phyloP scores from a whole-genome alignment of 345 rosid genomes.

The Iberis pinnata region DNA sequence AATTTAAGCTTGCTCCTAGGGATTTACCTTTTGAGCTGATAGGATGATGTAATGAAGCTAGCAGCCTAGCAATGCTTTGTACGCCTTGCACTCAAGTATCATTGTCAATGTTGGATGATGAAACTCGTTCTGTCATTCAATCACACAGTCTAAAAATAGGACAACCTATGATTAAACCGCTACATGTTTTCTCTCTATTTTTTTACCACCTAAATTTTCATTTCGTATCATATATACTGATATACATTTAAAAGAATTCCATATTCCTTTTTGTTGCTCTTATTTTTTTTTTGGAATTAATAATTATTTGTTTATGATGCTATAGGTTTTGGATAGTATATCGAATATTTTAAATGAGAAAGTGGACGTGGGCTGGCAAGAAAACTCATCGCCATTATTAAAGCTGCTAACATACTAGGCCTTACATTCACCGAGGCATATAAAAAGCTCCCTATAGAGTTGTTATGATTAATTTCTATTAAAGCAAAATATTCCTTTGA shows the following conservation, averaged over 20 bases:
- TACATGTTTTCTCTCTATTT: conserved; percentile 49
- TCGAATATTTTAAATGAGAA: conserved; percentile 60
- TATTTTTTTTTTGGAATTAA: conserved; percentile 1
- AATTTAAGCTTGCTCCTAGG: conserved; percentile 75
- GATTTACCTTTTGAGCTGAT: conserved; percentile 61
- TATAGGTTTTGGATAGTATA: conserved; percentile 73
- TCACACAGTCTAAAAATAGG: conserved; percentile 39
- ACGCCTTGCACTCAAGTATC: conserved; percentile 50
- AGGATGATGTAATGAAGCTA: conserved; percentile 71
- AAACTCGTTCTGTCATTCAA: conserved; percentile 54
- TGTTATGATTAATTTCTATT: conserved; percentile 86
- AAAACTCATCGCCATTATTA: conserved; percentile 75
- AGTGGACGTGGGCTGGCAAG: conserved; percentile 77
- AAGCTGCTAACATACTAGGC: conserved; percentile 80
- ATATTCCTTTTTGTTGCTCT: conserved; percentile 5
- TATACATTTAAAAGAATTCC: too few species aligned
- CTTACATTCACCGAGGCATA: conserved; percentile 85
- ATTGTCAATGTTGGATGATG: conserved; percentile 48
- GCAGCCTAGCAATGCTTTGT: conserved; percentile 60
- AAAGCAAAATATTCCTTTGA: conserved; percentile 97
- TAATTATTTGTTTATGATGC: conserved; percentile 20
- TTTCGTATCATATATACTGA: too few species aligned
- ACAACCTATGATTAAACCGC: conserved; percentile 41
- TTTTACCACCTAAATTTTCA: conserved; percentile 8
- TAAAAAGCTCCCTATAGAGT: conserved; percentile 77